phyloP scores from a whole-genome alignment of 202 grass and related monocot genomes.

The Dendrocalamus latiflorus region DNA sequence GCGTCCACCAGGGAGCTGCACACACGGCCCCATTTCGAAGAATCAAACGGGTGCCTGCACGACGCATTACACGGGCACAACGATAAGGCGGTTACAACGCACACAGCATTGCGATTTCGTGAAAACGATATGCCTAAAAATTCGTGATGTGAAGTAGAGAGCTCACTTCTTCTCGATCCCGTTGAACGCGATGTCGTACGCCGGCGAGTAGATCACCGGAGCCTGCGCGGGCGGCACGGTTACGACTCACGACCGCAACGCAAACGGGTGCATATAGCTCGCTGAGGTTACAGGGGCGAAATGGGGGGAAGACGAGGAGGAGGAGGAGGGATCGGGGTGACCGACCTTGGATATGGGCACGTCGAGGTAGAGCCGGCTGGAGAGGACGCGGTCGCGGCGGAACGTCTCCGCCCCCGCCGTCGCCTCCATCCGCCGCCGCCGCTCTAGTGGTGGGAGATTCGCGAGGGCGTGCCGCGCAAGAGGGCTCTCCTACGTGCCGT shows the following conservation, averaged over 20 bases:
- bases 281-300: not conserved
- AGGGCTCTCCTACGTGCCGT: too few relatives aligned
- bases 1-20: constrained; percentile 48
- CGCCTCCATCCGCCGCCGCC: too few relatives aligned
- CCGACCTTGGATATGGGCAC: constrained; percentile 45
- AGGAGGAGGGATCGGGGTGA: not conserved
- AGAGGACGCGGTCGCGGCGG: too few relatives aligned
- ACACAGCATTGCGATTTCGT: not conserved
- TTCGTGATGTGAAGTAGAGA: not conserved
- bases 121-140: not conserved
- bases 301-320: too few relatives aligned
- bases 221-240: constrained; percentile 20
- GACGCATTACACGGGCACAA: not conserved
- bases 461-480: too few relatives aligned
- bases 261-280: too few relatives aligned
- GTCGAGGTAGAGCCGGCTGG: constrained; percentile 55
- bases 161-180: constrained; percentile 69
- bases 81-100: not conserved
- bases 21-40: not conserved
- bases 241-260: not conserved
- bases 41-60: too few relatives aligned
- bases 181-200: constrained; percentile 68
- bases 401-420: too few relatives aligned
- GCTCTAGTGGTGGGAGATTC: too few relatives aligned
- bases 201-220: constrained; percentile 49